phyloP scores from a whole-genome alignment of 768 basidiomycete genomes.

The Pleurotus tuber-regium region DNA sequence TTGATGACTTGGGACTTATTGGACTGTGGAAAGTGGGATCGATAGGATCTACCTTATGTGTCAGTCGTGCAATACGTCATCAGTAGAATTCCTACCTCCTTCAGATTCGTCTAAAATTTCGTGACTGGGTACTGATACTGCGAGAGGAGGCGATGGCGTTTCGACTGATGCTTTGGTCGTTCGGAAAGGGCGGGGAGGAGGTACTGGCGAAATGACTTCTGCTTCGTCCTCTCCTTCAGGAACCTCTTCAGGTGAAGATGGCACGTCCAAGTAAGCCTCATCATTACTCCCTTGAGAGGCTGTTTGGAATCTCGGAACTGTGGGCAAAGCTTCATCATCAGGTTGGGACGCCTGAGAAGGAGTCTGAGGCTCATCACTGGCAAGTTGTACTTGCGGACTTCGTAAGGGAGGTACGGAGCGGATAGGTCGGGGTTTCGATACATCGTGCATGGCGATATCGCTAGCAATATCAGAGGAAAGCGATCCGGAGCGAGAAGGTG shows the following conservation, averaged over 20 bases:
- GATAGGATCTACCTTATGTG: constrained; percentile 52
- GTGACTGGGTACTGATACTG: constrained; percentile 21
- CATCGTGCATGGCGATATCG: background rate
- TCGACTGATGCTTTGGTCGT: constrained; percentile 6
- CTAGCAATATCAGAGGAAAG: background rate
- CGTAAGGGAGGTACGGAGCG: constrained; percentile 4
- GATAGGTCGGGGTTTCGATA: background rate
- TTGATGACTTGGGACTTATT: constrained; percentile 35
- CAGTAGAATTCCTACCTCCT: constrained; percentile 44
- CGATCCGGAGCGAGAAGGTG: background rate
- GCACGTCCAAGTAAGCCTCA: background rate
- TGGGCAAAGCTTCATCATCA: constrained; percentile 32
- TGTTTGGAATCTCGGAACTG: constrained; percentile 20
- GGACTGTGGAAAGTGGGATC: constrained; percentile 63
- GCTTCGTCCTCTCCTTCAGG: constrained; percentile 10
- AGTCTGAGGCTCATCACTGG: constrained; percentile 2
- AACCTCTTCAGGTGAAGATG: background rate
- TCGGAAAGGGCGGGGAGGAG: constrained; percentile 7
- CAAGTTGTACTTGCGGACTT: constrained; percentile 3
- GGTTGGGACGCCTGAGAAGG: constrained; percentile 6
- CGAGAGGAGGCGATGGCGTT: constrained; percentile 21
- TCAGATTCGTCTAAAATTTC: constrained; percentile 62
- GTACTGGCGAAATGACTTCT: constrained; percentile 14
- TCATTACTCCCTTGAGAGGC: constrained; percentile 6
- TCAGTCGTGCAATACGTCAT: constrained; percentile 2